Evolutionary conservation across 2,329 filamentous ascomycete species (phyloP), one percentile per base, ranked within the genome.

Genomic region (Lasiodiplodia theobromae): DNA sequence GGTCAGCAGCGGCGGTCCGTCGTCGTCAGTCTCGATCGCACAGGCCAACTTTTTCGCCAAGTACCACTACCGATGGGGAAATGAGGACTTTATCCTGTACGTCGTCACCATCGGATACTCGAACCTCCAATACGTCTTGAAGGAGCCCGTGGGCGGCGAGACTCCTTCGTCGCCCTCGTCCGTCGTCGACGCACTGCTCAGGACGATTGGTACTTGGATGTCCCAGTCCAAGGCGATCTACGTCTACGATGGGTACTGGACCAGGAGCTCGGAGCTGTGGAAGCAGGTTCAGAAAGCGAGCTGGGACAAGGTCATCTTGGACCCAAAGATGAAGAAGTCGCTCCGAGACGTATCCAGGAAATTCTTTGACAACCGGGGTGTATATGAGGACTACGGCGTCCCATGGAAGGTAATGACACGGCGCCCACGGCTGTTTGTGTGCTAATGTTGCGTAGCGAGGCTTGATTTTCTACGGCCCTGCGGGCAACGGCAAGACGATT

Each of bases 291-390:
- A 77, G 57, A 78, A 79, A 64, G 73, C 74, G 83, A 74, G 79
- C 86, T 92, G 90, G 90, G 85, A 88, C 14, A 85, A 87, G 71
- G 90, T 92, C 2, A 92, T 92, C 57, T 82, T 92, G 6, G 87
- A 91, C 31, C 79, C 86, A 34, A 80, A 81, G 11, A 90, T 90
- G 86, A 92, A 92, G 81, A 84, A 86, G 70, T 79, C 84, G 7
- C 83, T 92, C 65, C 86, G 90, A 57, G 82, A 85, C 4, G 90
- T 92, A 74, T 87, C 91, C 52, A 78, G 86, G 54, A 85, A 86
- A 56, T 92, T 92, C 79, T 92, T 90, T 75, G 82, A 87, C 66
- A 84, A 83, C 0, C 81, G 83, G 44, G 83, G 86, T 4, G 87
- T 86, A 1, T 92, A 92, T 74, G 75, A 81, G 5, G 81, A 85